A percentile compares a stretch with the other conserved stretches of the same genome.
Conservation (phyloP, 1,139 yeast genomes). For the Blastobotrys niveus region DNA sequence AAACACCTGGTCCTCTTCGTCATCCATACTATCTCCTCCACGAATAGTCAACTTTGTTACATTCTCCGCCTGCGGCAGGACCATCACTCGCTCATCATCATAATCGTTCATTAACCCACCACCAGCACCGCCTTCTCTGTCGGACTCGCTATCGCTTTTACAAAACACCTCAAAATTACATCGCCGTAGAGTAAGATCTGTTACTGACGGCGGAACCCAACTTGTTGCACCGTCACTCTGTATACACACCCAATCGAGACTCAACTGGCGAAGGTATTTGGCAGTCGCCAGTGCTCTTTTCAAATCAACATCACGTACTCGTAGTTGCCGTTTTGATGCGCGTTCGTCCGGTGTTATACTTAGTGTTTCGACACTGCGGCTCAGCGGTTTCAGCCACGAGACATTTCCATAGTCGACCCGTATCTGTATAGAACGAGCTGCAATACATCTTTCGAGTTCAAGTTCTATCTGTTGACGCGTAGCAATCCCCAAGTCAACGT, state of each 20-base stretch:
- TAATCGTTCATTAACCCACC: background rate
- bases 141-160: background rate
- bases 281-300: conserved; percentile 5
- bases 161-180: conserved; percentile 8
- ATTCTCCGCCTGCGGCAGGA: conserved; percentile 11
- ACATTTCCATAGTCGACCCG: conserved; percentile 10
- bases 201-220: conserved; percentile 11
- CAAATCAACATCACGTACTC: conserved; percentile 4
- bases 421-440: background rate
- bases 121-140: too few species aligned
- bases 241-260: conserved; percentile 8
- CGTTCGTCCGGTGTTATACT: conserved; percentile 1
- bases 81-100: background rate
- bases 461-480: conserved; percentile 4
- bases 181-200: conserved; percentile 6
- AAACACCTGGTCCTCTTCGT: conserved; percentile 9
- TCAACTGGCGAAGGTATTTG: conserved; percentile 8
- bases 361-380: conserved; percentile 4
- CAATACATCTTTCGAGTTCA: conserved; percentile 6
- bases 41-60: conserved; percentile 8
- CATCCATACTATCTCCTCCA: background rate
- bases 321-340: conserved; percentile 3
- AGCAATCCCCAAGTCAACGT: conserved; percentile 5
- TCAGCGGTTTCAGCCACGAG: conserved; percentile 9
- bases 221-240: conserved; percentile 8